These are phyloP conservation scores for Kockovaella imperatae DNA, from an alignment of 768 basidiomycete species.

Conservation along the genomic window DNA sequence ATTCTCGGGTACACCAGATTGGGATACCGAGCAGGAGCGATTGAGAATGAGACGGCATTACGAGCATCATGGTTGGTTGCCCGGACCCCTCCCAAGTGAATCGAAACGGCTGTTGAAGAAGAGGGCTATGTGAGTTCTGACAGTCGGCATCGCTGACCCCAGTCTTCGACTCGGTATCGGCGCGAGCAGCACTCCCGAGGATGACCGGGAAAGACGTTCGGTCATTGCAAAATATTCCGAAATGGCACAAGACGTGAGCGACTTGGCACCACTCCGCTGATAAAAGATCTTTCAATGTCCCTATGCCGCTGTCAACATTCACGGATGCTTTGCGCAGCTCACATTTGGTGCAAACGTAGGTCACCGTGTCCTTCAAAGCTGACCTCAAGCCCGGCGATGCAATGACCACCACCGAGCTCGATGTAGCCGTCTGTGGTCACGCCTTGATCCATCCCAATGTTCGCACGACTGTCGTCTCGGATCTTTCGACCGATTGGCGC, in stretches of 20 bases:
- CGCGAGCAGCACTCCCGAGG: constrained; percentile 11
- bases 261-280: background rate
- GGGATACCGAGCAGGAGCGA: constrained; percentile 16
- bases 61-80: constrained; percentile 29
- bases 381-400: background rate
- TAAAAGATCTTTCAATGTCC: background rate
- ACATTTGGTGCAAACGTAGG: background rate
- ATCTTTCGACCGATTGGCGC: constrained; percentile 28
- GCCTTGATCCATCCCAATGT: background rate
- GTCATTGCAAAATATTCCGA: constrained; percentile 33
- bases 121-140: constrained; percentile 16
- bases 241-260: constrained; percentile 25
- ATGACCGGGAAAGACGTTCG: constrained; percentile 6
- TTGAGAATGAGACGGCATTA: constrained; percentile 16
- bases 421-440: constrained; percentile 9
- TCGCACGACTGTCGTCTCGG: constrained; percentile 19
- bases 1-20: background rate
- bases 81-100: constrained; percentile 17
- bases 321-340: background rate
- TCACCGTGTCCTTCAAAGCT: background rate
- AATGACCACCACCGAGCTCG: background rate
- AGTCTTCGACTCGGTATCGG: constrained; percentile 18
- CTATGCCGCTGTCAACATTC: background rate
- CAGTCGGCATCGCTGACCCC: background rate
- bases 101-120: constrained; percentile 6